A percentile compares a stretch with the other conserved stretches of the same genome.
Evolutionary conservation across 2,329 filamentous ascomycete species (phyloP).

Genomic region (Cordyceps cicadae): DNA sequence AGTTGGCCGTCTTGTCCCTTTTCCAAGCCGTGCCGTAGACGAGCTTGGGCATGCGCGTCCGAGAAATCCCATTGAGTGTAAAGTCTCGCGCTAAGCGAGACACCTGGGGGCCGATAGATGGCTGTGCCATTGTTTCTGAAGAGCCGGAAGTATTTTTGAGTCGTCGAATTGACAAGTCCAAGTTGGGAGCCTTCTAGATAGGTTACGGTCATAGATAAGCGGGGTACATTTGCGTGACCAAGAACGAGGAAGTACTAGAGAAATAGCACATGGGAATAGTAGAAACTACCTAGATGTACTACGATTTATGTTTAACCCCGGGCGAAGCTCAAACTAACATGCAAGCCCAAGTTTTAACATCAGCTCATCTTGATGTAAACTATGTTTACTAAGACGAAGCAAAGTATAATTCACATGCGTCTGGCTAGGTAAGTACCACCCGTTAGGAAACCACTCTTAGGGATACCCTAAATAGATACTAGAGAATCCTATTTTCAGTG

Average conservation of each 20-base stretch:
- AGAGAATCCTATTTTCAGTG: too few species aligned
- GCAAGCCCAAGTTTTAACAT: too few species aligned
- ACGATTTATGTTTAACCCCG: too few species aligned
- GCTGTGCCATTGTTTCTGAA: slow-evolving; percentile 14
- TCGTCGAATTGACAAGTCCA: neutral
- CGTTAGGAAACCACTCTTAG: too few species aligned
- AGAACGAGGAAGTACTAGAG: neutral
- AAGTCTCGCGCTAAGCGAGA: slow-evolving; percentile 27
- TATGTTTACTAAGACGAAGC: too few species aligned
- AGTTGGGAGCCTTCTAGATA: neutral
- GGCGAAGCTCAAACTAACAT: too few species aligned
- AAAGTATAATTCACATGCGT: too few species aligned
- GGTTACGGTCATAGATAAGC: neutral
- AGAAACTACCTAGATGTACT: too few species aligned
- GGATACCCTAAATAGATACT: too few species aligned
- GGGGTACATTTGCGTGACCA: neutral
- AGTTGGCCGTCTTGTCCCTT: slow-evolving; percentile 54
- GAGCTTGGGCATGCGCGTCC: slow-evolving; percentile 40
- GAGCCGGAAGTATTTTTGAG: neutral
- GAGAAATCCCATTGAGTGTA: slow-evolving; percentile 21
- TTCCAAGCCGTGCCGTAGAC: slow-evolving; percentile 88
- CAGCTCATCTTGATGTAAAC: too few species aligned
- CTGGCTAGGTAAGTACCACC: too few species aligned
- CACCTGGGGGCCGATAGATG: slow-evolving; percentile 18
- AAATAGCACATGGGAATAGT: too few species aligned